Percentiles rank a stretch among this genome's conserved stretches.
Evolutionary conservation across 2,329 filamentous ascomycete species (phyloP).

Genomic region (Fusarium graminum): DNA sequence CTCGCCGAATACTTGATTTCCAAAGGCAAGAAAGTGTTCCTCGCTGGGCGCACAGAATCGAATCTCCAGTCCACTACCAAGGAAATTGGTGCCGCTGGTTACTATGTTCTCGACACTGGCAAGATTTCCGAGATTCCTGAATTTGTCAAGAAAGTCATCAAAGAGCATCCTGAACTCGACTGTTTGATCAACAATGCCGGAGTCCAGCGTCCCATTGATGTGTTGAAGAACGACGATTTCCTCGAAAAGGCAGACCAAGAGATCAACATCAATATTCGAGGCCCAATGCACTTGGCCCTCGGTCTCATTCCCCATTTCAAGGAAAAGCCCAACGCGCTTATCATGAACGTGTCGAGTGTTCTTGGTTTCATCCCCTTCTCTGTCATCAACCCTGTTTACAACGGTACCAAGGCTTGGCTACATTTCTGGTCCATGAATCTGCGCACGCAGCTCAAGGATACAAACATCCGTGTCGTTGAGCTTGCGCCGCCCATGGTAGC

Average conservation of each 20-base stretch:
- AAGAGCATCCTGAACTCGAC: slow-evolving; percentile 64
- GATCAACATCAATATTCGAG: slow-evolving; percentile 69
- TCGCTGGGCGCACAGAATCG: slow-evolving; percentile 67
- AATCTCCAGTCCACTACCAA: slow-evolving; percentile 61
- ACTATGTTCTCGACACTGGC: slow-evolving; percentile 67
- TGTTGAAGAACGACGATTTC: slow-evolving; percentile 58
- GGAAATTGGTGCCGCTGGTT: slow-evolving; percentile 61
- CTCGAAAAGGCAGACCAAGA: slow-evolving; percentile 67
- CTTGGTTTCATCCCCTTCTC: slow-evolving; percentile 66
- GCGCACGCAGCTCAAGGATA: slow-evolving; percentile 61
- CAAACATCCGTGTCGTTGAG: slow-evolving; percentile 64
- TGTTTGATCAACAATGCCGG: slow-evolving; percentile 72
- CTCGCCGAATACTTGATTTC: slow-evolving; percentile 62
- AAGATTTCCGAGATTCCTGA: slow-evolving; percentile 57
- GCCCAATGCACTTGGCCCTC: slow-evolving; percentile 68
- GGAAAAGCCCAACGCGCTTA: slow-evolving; percentile 55
- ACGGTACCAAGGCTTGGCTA: slow-evolving; percentile 70
- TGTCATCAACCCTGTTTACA: slow-evolving; percentile 70
- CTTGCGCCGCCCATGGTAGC: slow-evolving; percentile 67
- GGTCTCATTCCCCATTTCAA: slow-evolving; percentile 64
- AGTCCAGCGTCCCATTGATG: slow-evolving; percentile 66
- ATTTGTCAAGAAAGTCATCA: slow-evolving; percentile 61
- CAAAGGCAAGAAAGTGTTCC: slow-evolving; percentile 63
- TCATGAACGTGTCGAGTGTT: slow-evolving; percentile 68
- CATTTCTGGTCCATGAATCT: slow-evolving; percentile 70